A percentile compares a stretch with the other conserved stretches of the same genome.
Evolutionary conservation across 2,329 filamentous ascomycete genomes (phyloP).

Genomic region (Fusarium sp.): DNA sequence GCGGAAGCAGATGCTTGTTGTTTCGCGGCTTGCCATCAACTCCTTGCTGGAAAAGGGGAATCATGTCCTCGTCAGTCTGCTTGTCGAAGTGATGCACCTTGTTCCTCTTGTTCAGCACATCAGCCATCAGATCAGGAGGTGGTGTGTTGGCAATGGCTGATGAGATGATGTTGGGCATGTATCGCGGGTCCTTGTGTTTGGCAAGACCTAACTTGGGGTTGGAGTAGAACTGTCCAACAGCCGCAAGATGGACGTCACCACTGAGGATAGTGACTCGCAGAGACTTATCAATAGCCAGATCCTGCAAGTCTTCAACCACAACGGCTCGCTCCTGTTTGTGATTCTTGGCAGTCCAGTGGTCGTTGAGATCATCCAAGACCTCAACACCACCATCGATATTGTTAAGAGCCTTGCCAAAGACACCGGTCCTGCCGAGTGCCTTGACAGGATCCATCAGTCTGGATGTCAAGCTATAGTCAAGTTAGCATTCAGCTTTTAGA

Average conservation of each 20-base stretch:
- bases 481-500: conserved; percentile 44
- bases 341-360: conserved; percentile 96
- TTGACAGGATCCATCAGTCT: conserved; percentile 89
- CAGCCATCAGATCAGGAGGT: conserved; percentile 85
- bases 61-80: conserved; percentile 94
- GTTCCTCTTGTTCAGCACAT: conserved; percentile 93
- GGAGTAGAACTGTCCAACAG: conserved; percentile 93
- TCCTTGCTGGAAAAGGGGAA: conserved; percentile 89
- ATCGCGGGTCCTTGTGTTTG: conserved; percentile 92
- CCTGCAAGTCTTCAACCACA: conserved; percentile 90
- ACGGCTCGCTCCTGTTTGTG: conserved; percentile 91
- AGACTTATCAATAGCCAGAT: conserved; percentile 91
- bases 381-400: conserved; percentile 92
- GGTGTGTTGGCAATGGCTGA: conserved; percentile 95
- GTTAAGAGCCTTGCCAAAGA: conserved; percentile 84
- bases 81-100: conserved; percentile 77
- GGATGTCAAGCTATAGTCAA: conserved; percentile 74
- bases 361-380: conserved; percentile 90
- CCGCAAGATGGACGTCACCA: conserved; percentile 93
- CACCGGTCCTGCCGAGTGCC: conserved; percentile 81
- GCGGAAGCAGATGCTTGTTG: conserved; percentile 88
- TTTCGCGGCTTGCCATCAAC: conserved; percentile 90
- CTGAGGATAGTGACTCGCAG: conserved; percentile 91
- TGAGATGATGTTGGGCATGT: conserved; percentile 96
- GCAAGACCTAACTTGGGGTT: conserved; percentile 81